phyloP scores from a whole-genome alignment of 768 basidiomycete species.

The Tephrocybe sp. region DNA sequence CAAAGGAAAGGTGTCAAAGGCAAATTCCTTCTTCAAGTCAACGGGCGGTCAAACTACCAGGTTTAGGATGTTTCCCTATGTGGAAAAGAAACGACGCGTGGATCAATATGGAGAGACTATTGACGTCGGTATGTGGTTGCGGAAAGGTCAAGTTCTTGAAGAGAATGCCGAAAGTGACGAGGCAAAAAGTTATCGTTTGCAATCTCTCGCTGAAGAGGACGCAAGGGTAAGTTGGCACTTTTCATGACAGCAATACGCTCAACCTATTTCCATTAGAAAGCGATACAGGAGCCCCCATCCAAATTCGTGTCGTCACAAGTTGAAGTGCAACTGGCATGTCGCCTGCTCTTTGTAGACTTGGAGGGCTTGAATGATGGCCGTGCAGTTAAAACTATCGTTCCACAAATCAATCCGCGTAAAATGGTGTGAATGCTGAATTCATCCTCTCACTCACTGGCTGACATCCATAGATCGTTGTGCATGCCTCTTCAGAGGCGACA shows the following conservation, averaged over 20 bases:
- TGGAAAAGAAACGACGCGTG: slow-evolving; percentile 88
- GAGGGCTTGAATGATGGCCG: slow-evolving; percentile 97
- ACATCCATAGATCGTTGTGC: slow-evolving; percentile 75
- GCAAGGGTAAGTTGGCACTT: slow-evolving; percentile 52
- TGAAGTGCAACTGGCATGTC: slow-evolving; percentile 80
- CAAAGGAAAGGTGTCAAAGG: slow-evolving; percentile 90
- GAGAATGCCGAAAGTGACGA: slow-evolving; percentile 87
- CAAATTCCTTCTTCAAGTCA: slow-evolving; percentile 85
- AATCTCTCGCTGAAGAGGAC: slow-evolving; percentile 74
- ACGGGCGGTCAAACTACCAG: slow-evolving; percentile 68
- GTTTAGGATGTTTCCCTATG: slow-evolving; percentile 96
- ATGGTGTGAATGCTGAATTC: slow-evolving; percentile 51
- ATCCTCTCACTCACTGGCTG: slow-evolving; percentile 3
- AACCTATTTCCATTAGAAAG: slow-evolving; percentile 44
- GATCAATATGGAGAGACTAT: slow-evolving; percentile 96
- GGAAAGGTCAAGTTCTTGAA: slow-evolving; percentile 88
- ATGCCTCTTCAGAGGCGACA: slow-evolving; percentile 67
- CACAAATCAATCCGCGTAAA: slow-evolving; percentile 94
- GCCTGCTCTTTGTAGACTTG: slow-evolving; percentile 90
- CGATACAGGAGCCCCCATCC: slow-evolving; percentile 80
- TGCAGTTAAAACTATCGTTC: slow-evolving; percentile 94
- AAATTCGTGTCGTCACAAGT: slow-evolving; percentile 81
- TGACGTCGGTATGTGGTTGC: slow-evolving; percentile 94
- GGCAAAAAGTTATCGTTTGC: slow-evolving; percentile 63
- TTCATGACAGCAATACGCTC: background rate